Evolutionary conservation across 169 alveolate genomes (phyloP).

Genomic region (Plasmodium billcollinsi): DNA sequence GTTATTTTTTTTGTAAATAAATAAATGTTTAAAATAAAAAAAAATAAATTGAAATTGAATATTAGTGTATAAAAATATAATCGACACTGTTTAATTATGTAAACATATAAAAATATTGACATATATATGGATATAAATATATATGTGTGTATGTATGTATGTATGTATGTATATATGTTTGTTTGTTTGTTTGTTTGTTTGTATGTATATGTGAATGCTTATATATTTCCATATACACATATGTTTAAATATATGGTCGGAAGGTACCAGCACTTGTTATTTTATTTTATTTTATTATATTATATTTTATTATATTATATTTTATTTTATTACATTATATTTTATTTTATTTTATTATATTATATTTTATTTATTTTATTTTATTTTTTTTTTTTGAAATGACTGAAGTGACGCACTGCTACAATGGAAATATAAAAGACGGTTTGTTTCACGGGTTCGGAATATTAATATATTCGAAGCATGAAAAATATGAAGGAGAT

Average conservation of each 20-base stretch:
- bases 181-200: background rate
- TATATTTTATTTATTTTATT: background rate
- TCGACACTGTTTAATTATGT: background rate
- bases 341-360: slow-evolving; percentile 17
- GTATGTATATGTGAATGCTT: background rate
- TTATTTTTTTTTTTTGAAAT: background rate
- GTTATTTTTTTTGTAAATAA: no score
- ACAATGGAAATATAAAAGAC: slow-evolving; percentile 93
- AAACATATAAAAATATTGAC: background rate
- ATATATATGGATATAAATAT: background rate
- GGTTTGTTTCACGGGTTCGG: slow-evolving; percentile 95
- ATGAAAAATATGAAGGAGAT: slow-evolving; percentile 96
- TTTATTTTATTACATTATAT: background rate
- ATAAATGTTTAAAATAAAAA: no score
- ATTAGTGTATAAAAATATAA: no score
- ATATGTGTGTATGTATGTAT: background rate
- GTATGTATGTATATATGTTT: background rate
- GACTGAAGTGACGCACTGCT: slow-evolving; percentile 85
- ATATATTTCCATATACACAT: background rate
- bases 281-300: no score
- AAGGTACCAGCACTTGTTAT: no score
- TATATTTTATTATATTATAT: no score
- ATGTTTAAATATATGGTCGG: background rate
- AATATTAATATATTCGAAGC: slow-evolving; percentile 89
- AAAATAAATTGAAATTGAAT: no score